A percentile compares a stretch with the other conserved stretches of the same genome.
Evolutionary conservation across 2,329 filamentous ascomycete species (phyloP).

Genomic region (Colletotrichum orbiculare): DNA sequence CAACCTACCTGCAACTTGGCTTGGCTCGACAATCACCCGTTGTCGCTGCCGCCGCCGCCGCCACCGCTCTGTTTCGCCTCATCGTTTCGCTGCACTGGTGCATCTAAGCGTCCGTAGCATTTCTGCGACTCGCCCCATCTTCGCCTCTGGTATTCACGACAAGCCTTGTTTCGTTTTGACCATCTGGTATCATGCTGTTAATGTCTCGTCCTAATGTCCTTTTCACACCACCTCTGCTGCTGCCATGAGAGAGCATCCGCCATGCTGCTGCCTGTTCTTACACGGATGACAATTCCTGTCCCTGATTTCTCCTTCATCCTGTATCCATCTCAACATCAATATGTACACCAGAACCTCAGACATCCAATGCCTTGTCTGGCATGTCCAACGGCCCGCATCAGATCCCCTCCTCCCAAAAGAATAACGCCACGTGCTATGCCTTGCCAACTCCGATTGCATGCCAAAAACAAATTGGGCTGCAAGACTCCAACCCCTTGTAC

Average conservation of each 20-base stretch:
- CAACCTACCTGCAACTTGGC: slow-evolving; percentile 17
- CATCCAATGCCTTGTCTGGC: slow-evolving; percentile 9
- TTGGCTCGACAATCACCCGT: slow-evolving; percentile 4
- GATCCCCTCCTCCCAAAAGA: not conserved
- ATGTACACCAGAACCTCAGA: slow-evolving; percentile 12
- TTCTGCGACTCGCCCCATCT: slow-evolving; percentile 16
- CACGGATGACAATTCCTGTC: not conserved
- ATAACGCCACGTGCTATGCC: slow-evolving; percentile 38
- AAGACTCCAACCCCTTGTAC: slow-evolving; percentile 6
- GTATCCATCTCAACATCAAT: slow-evolving; percentile 4
- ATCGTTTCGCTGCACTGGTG: slow-evolving; percentile 19
- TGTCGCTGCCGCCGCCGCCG: not conserved
- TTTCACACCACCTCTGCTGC: slow-evolving; percentile 7
- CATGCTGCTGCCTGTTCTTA: slow-evolving; percentile 11
- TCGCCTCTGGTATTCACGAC: slow-evolving; percentile 12
- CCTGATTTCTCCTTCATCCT: not conserved
- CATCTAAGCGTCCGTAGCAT: slow-evolving; percentile 23
- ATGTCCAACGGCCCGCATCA: slow-evolving; percentile 8
- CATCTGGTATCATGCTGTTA: slow-evolving; percentile 37
- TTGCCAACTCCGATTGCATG: slow-evolving; percentile 37
- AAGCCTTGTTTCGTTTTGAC: slow-evolving; percentile 29
- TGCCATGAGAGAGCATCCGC: slow-evolving; percentile 19
- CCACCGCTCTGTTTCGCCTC: slow-evolving; percentile 31
- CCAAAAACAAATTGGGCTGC: slow-evolving; percentile 12
- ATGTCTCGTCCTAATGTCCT: slow-evolving; percentile 21